Percentiles rank a stretch among this genome's conserved stretches.
Conservation (phyloP, 2,329 filamentous ascomycete species). For the Colletotrichum sp. region DNA sequence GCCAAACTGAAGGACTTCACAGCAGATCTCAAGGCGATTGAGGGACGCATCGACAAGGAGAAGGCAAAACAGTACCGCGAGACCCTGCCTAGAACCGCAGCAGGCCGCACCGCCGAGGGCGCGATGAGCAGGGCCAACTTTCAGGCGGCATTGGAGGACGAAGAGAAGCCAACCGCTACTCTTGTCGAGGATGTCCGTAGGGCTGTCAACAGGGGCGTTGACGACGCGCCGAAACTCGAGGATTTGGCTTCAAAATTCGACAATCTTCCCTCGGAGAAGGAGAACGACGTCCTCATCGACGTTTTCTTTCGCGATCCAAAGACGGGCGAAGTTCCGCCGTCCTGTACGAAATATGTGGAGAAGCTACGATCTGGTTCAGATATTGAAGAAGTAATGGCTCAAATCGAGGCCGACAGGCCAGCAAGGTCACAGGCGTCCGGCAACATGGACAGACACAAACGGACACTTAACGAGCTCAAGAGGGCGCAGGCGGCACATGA, state of each 20-base stretch:
- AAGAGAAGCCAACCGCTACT: background rate
- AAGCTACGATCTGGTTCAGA: conserved; percentile 32
- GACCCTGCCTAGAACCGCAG: conserved; percentile 23
- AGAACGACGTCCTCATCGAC: conserved; percentile 11
- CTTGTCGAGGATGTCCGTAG: conserved; percentile 1
- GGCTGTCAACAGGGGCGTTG: background rate
- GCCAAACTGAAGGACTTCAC: conserved; percentile 49
- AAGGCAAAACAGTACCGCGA: conserved; percentile 59
- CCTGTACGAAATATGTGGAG: conserved; percentile 44
- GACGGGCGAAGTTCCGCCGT: conserved; percentile 33
- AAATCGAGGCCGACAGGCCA: conserved; percentile 35
- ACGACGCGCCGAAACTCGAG: background rate
- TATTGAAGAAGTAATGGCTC: conserved; percentile 31
- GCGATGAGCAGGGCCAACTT: conserved; percentile 13
- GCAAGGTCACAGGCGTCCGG: conserved; percentile 25
- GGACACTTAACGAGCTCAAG: conserved; percentile 50
- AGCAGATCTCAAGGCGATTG: conserved; percentile 49
- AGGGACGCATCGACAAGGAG: conserved; percentile 54
- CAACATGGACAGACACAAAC: conserved; percentile 41
- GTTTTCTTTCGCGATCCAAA: conserved; percentile 39
- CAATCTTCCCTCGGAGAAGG: conserved; percentile 5
- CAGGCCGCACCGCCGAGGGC: conserved; percentile 4
- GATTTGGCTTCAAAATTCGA: conserved; percentile 15
- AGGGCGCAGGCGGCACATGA: conserved; percentile 49
- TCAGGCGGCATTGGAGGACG: conserved; percentile 6